Evolutionary conservation across 2,329 filamentous ascomycete species (phyloP).

Genomic region (Fusarium sp.): DNA sequence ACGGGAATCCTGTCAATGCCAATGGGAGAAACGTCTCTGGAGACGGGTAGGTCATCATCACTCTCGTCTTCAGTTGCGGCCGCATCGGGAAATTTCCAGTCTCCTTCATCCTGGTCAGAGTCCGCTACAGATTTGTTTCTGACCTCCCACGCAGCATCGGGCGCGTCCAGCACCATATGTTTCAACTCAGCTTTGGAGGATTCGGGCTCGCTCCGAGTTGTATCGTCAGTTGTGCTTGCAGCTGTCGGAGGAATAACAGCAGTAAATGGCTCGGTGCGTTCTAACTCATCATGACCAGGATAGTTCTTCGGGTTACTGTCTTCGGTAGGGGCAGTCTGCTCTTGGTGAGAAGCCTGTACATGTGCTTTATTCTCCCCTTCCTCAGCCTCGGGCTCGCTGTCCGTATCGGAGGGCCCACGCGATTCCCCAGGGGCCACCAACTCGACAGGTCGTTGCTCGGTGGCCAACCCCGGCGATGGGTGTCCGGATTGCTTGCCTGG

Average conservation of each 20-base stretch:
- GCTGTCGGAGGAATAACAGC: not conserved
- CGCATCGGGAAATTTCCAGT: not conserved
- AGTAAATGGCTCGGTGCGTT: not conserved
- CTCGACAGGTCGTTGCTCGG: constrained; percentile 1
- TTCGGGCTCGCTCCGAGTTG: not conserved
- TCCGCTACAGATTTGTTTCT: not conserved
- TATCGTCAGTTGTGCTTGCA: not conserved
- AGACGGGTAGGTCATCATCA: constrained; percentile 13
- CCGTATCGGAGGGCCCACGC: constrained; percentile 1
- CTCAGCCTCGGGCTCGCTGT: constrained; percentile 16
- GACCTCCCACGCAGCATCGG: not conserved
- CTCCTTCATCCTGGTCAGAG: not conserved
- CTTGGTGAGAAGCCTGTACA: not conserved
- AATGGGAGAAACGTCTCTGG: constrained; percentile 12
- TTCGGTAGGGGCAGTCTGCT: not conserved
- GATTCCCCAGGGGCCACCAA: not conserved
- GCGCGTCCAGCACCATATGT: not conserved
- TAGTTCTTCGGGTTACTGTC: constrained; percentile 7
- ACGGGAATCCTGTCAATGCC: constrained; percentile 11
- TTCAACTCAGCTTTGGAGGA: not conserved
- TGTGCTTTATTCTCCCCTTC: not conserved
- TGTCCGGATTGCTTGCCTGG: not conserved
- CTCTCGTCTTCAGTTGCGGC: constrained; percentile 20
- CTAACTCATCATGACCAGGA: not conserved
- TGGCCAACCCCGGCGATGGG: not conserved